Conservation (phyloP, 2,329 filamentous ascomycete species). For the Eutypa lata region DNA sequence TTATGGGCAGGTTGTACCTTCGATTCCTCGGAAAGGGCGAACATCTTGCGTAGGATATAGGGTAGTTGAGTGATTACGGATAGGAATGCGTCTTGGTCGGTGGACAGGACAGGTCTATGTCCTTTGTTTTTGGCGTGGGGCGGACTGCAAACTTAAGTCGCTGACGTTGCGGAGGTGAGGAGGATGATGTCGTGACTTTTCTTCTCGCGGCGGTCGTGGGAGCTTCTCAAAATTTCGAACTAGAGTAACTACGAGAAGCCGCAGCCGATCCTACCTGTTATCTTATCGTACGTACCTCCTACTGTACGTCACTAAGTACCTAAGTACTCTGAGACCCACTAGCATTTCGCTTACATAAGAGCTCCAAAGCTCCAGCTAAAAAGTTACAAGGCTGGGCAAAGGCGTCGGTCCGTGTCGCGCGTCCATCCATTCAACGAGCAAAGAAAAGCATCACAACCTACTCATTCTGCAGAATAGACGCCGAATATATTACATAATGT, state of each 20-base stretch:
- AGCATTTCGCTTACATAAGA: too few species aligned
- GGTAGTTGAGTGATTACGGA: background rate
- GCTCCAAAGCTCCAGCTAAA: background rate
- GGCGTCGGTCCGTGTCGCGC: background rate
- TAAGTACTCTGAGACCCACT: background rate
- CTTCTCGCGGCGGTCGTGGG: background rate
- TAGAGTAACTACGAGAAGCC: background rate
- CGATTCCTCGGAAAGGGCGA: constrained; percentile 86
- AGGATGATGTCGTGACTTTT: background rate
- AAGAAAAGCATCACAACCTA: background rate
- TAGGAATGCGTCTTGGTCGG: background rate
- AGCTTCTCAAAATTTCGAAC: background rate
- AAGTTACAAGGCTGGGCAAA: background rate
- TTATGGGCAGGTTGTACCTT: constrained; percentile 61
- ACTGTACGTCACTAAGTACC: background rate
- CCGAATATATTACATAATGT: constrained; percentile 30
- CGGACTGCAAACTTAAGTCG: background rate
- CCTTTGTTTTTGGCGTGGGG: background rate
- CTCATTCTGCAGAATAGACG: background rate
- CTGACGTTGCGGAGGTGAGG: background rate
- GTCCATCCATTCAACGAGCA: too few species aligned
- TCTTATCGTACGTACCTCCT: background rate
- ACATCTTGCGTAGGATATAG: constrained; percentile 47
- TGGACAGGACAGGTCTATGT: background rate
- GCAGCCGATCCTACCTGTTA: background rate